Base-by-base conservation (phyloP, 495 filamentous ascomycete genomes). In the Tuber brumale region DNA sequence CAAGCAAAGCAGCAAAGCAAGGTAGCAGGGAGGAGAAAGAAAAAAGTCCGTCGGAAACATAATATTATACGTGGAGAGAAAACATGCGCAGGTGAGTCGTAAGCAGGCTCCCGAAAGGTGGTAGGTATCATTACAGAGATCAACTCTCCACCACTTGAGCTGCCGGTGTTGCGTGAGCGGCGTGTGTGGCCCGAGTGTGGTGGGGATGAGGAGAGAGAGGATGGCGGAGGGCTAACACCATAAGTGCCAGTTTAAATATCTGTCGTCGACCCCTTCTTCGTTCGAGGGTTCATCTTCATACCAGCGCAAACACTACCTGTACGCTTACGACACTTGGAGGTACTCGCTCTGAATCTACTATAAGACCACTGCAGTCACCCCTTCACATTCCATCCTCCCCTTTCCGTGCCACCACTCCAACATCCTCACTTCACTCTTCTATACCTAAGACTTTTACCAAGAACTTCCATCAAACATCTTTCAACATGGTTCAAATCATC, bases 121-220 rank as follows among this genome's bases (percentile, higher is more conserved):
- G 21, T 37, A 39, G 19, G 41, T 39, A 37, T 23, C 10, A 12
- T 31, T 23, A 44, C 35, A 18, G 69, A 41, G 46, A 73, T 75
- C 42, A 69, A 19, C 70, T 23, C 70, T 39, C 42, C 31, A 35
- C 71, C 69, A 57, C 72, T 73, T 35, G 70, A 41, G 78, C 71
- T 76, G 79, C 77, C 41, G 41, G 41, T 42, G 8, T 42, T 81
- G 82, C 70, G 83, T 86, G 79, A 73, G 74, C 51, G 7, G 71
- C 79, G 85, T 87, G 57, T 66, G 27, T 66, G 57, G 19, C n/a
- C n/a, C n/a, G n/a, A n/a, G n/a, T 27, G 31, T 51, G 43, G 71
- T 57, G 45, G 37, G 51, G 37, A 19, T 41, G 51, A 8, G 27
- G 27, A 51, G 51, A 37, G 71, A 7, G 37, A 37, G 44, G 27